Evolutionary conservation across 164 flowering plant genomes (phyloP), one percentile per base, ranked within the genome.

Genomic region (Tinospora cordifolia): DNA sequence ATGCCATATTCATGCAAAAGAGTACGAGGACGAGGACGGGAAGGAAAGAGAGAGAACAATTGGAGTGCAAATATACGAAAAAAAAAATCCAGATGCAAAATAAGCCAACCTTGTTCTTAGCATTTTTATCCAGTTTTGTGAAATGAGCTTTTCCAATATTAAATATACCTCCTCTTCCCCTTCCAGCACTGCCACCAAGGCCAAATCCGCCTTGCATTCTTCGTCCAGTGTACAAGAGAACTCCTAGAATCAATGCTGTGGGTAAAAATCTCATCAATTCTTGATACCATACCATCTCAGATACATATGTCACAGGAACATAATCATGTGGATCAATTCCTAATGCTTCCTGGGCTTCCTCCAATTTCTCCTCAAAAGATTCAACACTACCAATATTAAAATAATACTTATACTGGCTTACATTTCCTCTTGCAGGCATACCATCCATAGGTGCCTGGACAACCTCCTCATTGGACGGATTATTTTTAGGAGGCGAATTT

Each of bases 371-470:
- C 81, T 94, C 98, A 79, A 94, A 94, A 13, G 91, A 83, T 51
- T 94, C 98, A 44, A 90, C 87, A 81, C 93, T 94, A 51, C 97
- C 97, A 79, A 94, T 94, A 67, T 81, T 90, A 75, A 94, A 85
- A 79, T 83, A 92, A 72, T 84, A 94, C 69, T 88, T 89, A 76
- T 87, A 92, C 38, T 85, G 89, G 78, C 88, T 81, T 0, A 68
- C 62, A 44, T 71, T 79, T 72, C 86, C 86, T 75, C 44, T 78
- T 15, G 83, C 57, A 74, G 83, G 67, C 24, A 71, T 47, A 66
- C 73, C 83, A 75, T 69, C 72, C 30, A 21, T 63, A 44, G 89
- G 77, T 27, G 85, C 85, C 74, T 83, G 86, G 27, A 79, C 73
- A 68, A 70, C 76, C 63, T 81, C 90, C 57, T 76, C 84, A 71